phyloP scores from a whole-genome alignment of 345 rosid species.

The Passiflora organensis region DNA sequence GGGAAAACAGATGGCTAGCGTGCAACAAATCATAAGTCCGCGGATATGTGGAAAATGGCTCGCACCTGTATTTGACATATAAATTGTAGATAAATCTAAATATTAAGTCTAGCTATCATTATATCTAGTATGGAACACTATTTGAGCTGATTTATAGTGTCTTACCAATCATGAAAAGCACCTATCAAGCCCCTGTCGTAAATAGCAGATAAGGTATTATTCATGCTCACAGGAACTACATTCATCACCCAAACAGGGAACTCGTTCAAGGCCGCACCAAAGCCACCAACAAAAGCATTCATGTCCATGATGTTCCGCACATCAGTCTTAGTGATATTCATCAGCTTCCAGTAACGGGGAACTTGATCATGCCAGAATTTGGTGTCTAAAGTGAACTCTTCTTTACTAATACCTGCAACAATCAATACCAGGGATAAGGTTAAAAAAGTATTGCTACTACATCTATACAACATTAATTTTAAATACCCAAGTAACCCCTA shows the following conservation, averaged over 20 bases:
- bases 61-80: conserved; percentile 55
- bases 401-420: conserved; percentile 54
- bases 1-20: conserved; percentile 59
- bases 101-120: too few relatives aligned
- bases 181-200: conserved; percentile 73
- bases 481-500: too few relatives aligned
- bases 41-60: conserved; percentile 92
- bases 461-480: too few relatives aligned
- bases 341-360: conserved; percentile 58
- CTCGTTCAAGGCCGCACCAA: conserved; percentile 55
- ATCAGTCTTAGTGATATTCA: conserved; percentile 45
- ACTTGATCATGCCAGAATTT: conserved; percentile 77
- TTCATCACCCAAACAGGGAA: conserved; percentile 93
- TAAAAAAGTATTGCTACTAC: too few relatives aligned
- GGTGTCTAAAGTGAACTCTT: conserved; percentile 49
- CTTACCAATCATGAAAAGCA: conserved; percentile 90
- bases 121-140: too few relatives aligned
- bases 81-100: neutral
- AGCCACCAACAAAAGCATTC: conserved; percentile 84
- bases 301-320: conserved; percentile 84
- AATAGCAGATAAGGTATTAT: conserved; percentile 67
- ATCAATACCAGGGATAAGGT: too few relatives aligned
- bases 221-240: conserved; percentile 62
- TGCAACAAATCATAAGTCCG: conserved; percentile 84
- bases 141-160: neutral